Conservation (phyloP, 768 basidiomycete genomes). For the Russula sp. region DNA sequence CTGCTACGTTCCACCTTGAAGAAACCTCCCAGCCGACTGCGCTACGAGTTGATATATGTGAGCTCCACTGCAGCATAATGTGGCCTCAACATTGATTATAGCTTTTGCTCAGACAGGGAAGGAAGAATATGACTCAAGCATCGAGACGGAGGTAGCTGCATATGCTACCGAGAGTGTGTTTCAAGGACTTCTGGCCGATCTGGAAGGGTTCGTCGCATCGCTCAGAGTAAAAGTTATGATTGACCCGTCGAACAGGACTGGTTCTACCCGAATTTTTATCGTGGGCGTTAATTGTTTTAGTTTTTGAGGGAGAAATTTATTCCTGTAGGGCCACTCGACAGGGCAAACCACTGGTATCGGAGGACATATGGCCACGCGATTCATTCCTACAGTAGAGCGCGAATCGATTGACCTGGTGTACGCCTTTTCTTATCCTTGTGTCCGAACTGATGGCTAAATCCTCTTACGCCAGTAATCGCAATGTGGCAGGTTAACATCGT, state of each 20-base stretch:
- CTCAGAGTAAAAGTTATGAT: neutral
- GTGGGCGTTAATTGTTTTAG: constrained; percentile 41
- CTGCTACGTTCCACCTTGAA: constrained; percentile 93
- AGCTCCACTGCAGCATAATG: constrained; percentile 32
- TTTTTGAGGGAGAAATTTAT: constrained; percentile 14
- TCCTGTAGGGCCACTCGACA: constrained; percentile 75
- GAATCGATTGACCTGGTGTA: constrained; percentile 89
- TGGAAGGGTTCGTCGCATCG: constrained; percentile 60
- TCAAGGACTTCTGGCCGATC: constrained; percentile 79
- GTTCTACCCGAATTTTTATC: constrained; percentile 77
- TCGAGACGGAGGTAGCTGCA: constrained; percentile 55
- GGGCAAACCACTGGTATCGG: constrained; percentile 85
- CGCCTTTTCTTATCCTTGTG: constrained; percentile 32
- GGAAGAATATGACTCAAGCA: constrained; percentile 72
- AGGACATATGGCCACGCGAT: constrained; percentile 71
- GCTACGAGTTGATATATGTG: constrained; percentile 83
- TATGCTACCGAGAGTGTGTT: constrained; percentile 76
- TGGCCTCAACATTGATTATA: neutral
- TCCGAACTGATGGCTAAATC: constrained; percentile 4
- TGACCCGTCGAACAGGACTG: constrained; percentile 44
- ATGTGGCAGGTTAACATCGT: constrained; percentile 59
- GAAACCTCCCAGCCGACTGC: constrained; percentile 73
- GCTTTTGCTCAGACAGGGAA: constrained; percentile 61
- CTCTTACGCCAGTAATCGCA: constrained; percentile 58
- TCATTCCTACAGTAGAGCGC: constrained; percentile 94